These are phyloP conservation scores for Bacterosira constricta DNA, from an alignment of 108 stramenopile genomes.

Conservation along the genomic window DNA sequence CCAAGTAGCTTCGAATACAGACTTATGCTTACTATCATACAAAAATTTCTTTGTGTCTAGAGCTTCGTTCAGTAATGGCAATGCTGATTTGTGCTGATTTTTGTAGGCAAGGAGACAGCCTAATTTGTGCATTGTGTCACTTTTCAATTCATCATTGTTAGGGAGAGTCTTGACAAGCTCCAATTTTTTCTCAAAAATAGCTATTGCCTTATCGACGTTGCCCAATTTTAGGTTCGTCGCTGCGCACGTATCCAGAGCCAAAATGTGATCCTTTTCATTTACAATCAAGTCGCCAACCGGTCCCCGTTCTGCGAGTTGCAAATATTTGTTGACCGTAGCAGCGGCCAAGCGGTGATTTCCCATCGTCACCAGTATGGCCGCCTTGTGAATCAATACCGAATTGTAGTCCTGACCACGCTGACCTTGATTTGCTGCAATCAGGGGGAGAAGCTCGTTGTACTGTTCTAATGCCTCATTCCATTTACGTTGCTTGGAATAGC, in stretches of 20 bases:
- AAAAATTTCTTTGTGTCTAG: conserved; percentile 34
- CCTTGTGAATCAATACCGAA: conserved; percentile 36
- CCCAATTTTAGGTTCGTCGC: conserved; percentile 32
- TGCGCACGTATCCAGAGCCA: conserved; percentile 41
- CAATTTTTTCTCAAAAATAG: conserved; percentile 28
- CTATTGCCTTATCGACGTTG: conserved; percentile 25
- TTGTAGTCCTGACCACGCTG: conserved; percentile 15
- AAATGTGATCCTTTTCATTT: conserved; percentile 29
- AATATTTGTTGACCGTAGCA: conserved; percentile 20
- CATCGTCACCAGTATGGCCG: conserved; percentile 30
- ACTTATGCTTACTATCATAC: conserved; percentile 36
- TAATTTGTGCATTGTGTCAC: conserved; percentile 43
- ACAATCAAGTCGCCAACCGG: conserved; percentile 1
- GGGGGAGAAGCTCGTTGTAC: conserved; percentile 34
- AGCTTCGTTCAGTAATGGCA: conserved; percentile 34
- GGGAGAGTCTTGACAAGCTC: conserved; percentile 17
- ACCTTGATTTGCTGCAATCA: conserved; percentile 33
- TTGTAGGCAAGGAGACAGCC: conserved; percentile 42
- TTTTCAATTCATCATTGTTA: conserved; percentile 31
- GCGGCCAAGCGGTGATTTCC: conserved; percentile 15
- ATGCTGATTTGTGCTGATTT: conserved; percentile 19
- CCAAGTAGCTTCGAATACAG: conserved; percentile 43
- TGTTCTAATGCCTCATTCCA: conserved; percentile 38
- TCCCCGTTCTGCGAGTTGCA: conserved; percentile 7
- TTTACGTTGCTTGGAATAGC: conserved; percentile 19